These are phyloP conservation scores for Pulchroboletus neoregius DNA, from an alignment of 1,284 basidiomycete genomes.

Conservation along the genomic window DNA sequence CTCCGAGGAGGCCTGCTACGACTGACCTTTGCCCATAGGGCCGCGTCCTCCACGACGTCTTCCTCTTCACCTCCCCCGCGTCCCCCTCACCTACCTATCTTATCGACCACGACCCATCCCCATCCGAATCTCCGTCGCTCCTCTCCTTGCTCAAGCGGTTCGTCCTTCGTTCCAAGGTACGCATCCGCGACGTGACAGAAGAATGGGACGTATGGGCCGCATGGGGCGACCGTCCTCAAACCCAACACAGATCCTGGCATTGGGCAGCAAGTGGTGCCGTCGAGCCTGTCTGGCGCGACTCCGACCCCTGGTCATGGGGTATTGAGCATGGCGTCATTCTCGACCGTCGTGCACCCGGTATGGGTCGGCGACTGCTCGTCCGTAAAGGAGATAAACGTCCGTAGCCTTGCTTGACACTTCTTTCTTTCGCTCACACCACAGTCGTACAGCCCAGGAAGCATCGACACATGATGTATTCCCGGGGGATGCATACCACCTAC, in stretches of 20 bases:
- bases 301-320: constrained; percentile 59
- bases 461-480: constrained; percentile 51
- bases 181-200: constrained; percentile 70
- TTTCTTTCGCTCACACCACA: constrained; percentile 4
- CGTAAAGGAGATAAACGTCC: constrained; percentile 69
- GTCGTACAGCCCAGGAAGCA: constrained; percentile 48
- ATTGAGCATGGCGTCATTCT: constrained; percentile 44
- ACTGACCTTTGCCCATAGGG: constrained; percentile 52
- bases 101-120: constrained; percentile 69
- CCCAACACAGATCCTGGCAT: constrained; percentile 48
- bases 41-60: constrained; percentile 84
- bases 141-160: constrained; percentile 75
- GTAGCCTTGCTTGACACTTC: constrained; percentile 34
- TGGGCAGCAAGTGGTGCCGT: constrained; percentile 60
- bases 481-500: constrained; percentile 65
- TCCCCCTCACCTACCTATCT: constrained; percentile 54
- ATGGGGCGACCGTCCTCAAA: constrained; percentile 56
- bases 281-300: constrained; percentile 61
- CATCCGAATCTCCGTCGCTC: constrained; percentile 56
- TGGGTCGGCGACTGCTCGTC: constrained; percentile 73
- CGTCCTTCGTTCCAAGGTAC: constrained; percentile 87
- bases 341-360: constrained; percentile 72
- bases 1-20: not conserved
- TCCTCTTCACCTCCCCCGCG: constrained; percentile 68
- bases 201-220: constrained; percentile 78